Conservation (phyloP, 306 rosid species). For the Vigna nakashimae region DNA sequence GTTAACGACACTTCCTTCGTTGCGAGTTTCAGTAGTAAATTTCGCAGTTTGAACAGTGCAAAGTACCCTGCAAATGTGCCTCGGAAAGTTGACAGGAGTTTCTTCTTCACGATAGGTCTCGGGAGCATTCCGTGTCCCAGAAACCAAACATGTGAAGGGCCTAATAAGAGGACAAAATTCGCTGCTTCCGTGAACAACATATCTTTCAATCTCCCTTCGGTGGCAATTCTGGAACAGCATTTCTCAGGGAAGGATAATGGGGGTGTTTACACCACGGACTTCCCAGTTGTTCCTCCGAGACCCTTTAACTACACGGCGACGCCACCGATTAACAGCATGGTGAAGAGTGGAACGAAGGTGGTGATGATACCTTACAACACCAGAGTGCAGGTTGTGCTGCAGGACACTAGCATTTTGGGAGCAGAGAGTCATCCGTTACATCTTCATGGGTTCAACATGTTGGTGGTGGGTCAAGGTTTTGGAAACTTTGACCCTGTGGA, state of each 20-base stretch:
- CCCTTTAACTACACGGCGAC: slow-evolving; percentile 3
- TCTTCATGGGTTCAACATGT: slow-evolving; percentile 7
- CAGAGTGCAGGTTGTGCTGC: background rate
- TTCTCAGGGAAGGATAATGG: background rate
- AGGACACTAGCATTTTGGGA: slow-evolving; percentile 17
- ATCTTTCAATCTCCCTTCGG: background rate
- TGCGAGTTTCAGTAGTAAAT: background rate
- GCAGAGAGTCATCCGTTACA: background rate
- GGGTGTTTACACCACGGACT: background rate
- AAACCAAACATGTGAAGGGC: background rate
- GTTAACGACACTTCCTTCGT: background rate
- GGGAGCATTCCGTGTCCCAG: background rate
- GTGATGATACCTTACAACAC: slow-evolving; percentile 8
- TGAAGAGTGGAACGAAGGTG: background rate
- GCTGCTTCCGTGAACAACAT: slow-evolving; percentile 7
- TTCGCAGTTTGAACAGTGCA: background rate
- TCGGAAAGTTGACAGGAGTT: background rate
- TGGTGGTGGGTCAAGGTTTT: slow-evolving; percentile 4
- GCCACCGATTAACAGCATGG: background rate
- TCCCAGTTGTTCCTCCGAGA: background rate
- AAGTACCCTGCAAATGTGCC: slow-evolving; percentile 5
- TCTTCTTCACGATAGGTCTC: background rate
- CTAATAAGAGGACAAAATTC: background rate
- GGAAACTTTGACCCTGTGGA: background rate
- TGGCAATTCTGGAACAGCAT: slow-evolving; percentile 1